Evolutionary conservation across 345 rosid species (phyloP).

Genomic region (Populus nigra): DNA sequence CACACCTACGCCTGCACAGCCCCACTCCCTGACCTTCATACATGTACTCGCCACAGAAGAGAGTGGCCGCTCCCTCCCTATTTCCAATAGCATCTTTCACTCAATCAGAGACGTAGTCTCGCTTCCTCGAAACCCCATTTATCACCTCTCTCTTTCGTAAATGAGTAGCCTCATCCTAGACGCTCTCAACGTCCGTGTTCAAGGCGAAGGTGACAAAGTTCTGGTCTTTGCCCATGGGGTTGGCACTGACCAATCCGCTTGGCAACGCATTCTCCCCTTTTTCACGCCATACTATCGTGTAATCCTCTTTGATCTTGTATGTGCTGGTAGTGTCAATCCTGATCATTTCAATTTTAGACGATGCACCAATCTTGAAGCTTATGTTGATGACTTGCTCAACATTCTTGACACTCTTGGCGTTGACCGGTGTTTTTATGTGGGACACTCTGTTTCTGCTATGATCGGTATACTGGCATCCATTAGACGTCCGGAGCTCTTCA

Average conservation of each 20-base stretch:
- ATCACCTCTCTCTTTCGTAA: not conserved
- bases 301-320: conserved; percentile 73
- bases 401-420: conserved; percentile 68
- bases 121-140: not conserved
- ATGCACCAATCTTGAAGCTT: conserved; percentile 68
- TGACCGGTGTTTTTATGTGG: conserved; percentile 59
- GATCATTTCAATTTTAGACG: conserved; percentile 59
- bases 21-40: not conserved
- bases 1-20: no score
- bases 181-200: conserved; percentile 67
- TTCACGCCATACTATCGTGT: conserved; percentile 48
- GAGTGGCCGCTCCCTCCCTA: not conserved
- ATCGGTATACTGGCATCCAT: conserved; percentile 78
- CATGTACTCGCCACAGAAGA: not conserved
- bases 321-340: conserved; percentile 88
- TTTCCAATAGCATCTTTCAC: not conserved
- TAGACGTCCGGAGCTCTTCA: conserved; percentile 74
- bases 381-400: conserved; percentile 70
- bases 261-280: conserved; percentile 76
- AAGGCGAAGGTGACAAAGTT: conserved; percentile 62
- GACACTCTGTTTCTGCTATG: conserved; percentile 93
- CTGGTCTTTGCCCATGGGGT: conserved; percentile 75
- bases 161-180: conserved; percentile 58
- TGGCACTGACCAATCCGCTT: conserved; percentile 86
- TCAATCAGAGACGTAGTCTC: not conserved